These are phyloP conservation scores for Hortiboletus campestris DNA, from an alignment of 768 basidiomycete genomes.

Conservation along the genomic window DNA sequence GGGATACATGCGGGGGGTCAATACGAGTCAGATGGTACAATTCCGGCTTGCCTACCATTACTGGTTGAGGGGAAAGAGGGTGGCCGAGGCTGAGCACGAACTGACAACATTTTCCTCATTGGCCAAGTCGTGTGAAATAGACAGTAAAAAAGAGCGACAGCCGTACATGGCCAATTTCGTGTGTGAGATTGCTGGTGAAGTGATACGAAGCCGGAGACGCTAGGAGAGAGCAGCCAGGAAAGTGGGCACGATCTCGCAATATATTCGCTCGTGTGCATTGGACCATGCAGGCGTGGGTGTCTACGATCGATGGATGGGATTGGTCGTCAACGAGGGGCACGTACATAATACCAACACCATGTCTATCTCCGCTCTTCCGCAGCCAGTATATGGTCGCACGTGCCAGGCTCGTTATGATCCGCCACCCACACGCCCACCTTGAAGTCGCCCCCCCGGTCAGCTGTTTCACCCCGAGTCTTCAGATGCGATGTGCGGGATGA, in stretches of 20 bases:
- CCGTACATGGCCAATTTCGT: too few species aligned
- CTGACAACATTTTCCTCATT: too few species aligned
- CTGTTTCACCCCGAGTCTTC: slow-evolving; percentile 8
- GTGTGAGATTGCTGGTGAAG: slow-evolving; percentile 27
- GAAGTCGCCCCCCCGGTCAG: too few species aligned
- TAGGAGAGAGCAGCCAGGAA: slow-evolving; percentile 25
- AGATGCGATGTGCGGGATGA: slow-evolving; percentile 1
- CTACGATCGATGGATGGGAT: not conserved
- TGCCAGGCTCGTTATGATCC: not conserved
- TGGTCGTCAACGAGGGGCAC: too few species aligned
- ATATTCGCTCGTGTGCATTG: not conserved
- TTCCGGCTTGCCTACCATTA: too few species aligned
- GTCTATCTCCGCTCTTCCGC: slow-evolving; percentile 19
- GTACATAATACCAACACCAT: slow-evolving; percentile 41
- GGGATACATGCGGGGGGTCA: too few species aligned
- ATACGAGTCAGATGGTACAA: too few species aligned
- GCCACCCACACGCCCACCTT: too few species aligned
- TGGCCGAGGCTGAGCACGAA: too few species aligned
- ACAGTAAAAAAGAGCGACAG: too few species aligned
- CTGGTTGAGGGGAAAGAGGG: too few species aligned
- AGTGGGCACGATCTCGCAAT: slow-evolving; percentile 29
- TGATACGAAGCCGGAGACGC: slow-evolving; percentile 21
- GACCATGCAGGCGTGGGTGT: slow-evolving; percentile 10
- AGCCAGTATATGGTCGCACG: slow-evolving; percentile 34
- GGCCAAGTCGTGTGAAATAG: too few species aligned